phyloP scores from a whole-genome alignment of 2,329 filamentous ascomycete species.

The Aspergillus vadensis region DNA sequence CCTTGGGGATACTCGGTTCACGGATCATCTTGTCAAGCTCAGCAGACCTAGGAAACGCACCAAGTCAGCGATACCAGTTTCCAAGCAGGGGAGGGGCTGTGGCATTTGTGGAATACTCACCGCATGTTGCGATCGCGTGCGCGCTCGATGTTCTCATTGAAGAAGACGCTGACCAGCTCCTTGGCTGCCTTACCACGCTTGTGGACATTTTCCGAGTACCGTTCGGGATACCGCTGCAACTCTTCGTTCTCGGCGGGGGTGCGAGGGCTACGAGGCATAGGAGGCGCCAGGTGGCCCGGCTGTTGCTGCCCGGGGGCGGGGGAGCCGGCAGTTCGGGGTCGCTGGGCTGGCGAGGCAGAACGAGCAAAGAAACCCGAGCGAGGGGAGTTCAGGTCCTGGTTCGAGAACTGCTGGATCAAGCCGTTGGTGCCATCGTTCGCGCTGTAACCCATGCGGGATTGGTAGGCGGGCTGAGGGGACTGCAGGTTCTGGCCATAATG shows the following conservation, averaged over 20 bases:
- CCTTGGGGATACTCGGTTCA: constrained; percentile 72
- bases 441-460: constrained; percentile 52
- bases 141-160: constrained; percentile 97
- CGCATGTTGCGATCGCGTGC: constrained; percentile 93
- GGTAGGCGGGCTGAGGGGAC: constrained; percentile 58
- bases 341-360: constrained; percentile 69
- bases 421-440: constrained; percentile 85
- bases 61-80: constrained; percentile 1
- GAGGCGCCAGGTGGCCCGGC: constrained; percentile 70
- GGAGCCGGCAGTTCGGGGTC: constrained; percentile 78
- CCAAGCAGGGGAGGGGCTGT: too few species aligned
- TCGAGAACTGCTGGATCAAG: constrained; percentile 92
- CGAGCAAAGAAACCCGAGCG: constrained; percentile 70
- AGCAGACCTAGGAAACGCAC: constrained; percentile 66
- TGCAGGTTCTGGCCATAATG: constrained; percentile 59
- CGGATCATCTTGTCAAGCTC: constrained; percentile 85
- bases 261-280: constrained; percentile 61
- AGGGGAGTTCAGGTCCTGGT: constrained; percentile 83
- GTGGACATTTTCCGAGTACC: constrained; percentile 83
- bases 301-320: constrained; percentile 56
- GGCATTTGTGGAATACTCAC: constrained; percentile 52
- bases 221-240: constrained; percentile 77
- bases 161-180: constrained; percentile 74
- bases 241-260: constrained; percentile 65
- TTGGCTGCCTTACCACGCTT: constrained; percentile 69